Percentiles rank a stretch among this genome's conserved stretches.
Conservation (phyloP, 2,329 filamentous ascomycete genomes). For the Periconia digitata region DNA sequence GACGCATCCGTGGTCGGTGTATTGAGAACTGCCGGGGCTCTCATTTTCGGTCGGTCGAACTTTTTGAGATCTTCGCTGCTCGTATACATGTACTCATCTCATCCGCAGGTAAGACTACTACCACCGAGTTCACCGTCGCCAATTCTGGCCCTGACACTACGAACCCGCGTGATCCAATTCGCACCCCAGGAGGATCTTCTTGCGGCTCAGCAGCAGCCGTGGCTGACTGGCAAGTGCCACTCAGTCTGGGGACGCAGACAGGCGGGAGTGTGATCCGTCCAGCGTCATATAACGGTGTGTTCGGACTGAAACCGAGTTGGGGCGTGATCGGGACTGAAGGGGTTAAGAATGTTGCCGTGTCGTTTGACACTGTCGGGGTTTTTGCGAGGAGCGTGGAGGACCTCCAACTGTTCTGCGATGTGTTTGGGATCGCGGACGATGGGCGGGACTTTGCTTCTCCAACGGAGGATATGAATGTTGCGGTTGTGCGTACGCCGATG, state of each 20-base stretch:
- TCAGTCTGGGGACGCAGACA: slow-evolving; percentile 64
- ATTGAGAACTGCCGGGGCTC: slow-evolving; percentile 57
- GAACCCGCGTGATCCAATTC: slow-evolving; percentile 55
- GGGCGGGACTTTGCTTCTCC: slow-evolving; percentile 11
- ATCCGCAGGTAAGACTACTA: slow-evolving; percentile 3
- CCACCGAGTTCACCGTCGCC: slow-evolving; percentile 23
- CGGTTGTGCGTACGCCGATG: slow-evolving; percentile 52
- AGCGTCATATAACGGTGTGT: slow-evolving; percentile 62
- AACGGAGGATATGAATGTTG: neutral
- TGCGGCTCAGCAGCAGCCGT: slow-evolving; percentile 66
- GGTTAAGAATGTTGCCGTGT: slow-evolving; percentile 56
- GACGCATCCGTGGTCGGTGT: slow-evolving; percentile 58
- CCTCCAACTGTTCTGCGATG: slow-evolving; percentile 54
- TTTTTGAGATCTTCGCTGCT: neutral
- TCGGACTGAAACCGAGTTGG: slow-evolving; percentile 65
- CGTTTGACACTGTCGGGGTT: slow-evolving; percentile 61
- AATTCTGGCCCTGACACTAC: slow-evolving; percentile 52
- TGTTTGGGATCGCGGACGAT: slow-evolving; percentile 56
- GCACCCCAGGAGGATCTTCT: slow-evolving; percentile 65
- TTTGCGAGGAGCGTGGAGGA: slow-evolving; percentile 59
- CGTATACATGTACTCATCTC: neutral
- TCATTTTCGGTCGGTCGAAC: slow-evolving; percentile 50
- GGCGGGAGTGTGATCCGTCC: slow-evolving; percentile 63
- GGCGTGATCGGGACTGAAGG: slow-evolving; percentile 61
- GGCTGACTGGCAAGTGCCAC: slow-evolving; percentile 60